Evolutionary conservation across 768 basidiomycete species (phyloP).

Genomic region (Astraeus odoratus): DNA sequence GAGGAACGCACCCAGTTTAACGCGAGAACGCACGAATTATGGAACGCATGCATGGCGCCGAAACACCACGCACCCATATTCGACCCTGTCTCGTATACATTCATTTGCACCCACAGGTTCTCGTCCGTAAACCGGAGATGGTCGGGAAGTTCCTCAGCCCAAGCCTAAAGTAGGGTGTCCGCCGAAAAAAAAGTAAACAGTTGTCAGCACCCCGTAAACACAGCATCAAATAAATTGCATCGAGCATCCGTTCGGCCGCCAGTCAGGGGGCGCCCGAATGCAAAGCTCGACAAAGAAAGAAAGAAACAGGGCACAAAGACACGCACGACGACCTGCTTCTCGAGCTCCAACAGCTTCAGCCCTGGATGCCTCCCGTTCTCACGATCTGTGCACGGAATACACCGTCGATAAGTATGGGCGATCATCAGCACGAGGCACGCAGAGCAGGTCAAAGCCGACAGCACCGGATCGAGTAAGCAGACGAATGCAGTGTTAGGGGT

Average conservation of each 20-base stretch:
- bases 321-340: constrained; percentile 35
- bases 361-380: constrained; percentile 23
- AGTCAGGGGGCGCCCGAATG: not conserved
- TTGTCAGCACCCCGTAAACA: constrained; percentile 5
- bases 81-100: constrained; percentile 75
- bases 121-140: constrained; percentile 66
- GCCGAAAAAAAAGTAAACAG: not conserved
- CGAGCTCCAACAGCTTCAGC: constrained; percentile 34
- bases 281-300: not conserved
- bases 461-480: not conserved
- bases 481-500: not conserved
- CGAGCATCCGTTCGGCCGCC: not conserved
- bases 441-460: not conserved
- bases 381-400: constrained; percentile 25
- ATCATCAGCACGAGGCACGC: not conserved
- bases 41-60: constrained; percentile 65
- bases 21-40: constrained; percentile 62
- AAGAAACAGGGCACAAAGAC: not conserved
- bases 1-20: constrained; percentile 49
- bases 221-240: constrained; percentile 6
- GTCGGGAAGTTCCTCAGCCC: constrained; percentile 62
- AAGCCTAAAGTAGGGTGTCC: constrained; percentile 38
- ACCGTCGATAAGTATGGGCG: not conserved
- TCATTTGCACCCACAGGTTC: constrained; percentile 58
- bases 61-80: constrained; percentile 80